Evolutionary conservation across 2,329 filamentous ascomycete genomes (phyloP).

Genomic region (Rutstroemia sp.): DNA sequence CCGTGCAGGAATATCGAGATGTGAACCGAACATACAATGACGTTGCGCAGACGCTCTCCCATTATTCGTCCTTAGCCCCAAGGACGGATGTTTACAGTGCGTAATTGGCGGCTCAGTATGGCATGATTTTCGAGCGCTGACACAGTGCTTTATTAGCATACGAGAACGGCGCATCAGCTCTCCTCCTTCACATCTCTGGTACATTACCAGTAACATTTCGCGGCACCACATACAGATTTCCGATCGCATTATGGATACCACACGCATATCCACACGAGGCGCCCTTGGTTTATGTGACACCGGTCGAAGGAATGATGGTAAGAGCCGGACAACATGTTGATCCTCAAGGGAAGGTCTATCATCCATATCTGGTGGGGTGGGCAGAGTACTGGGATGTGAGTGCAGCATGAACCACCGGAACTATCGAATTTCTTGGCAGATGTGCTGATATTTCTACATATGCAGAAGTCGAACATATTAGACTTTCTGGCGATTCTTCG

Average conservation of each 20-base stretch:
- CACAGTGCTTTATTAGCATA: slow-evolving; percentile 53
- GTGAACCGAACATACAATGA: slow-evolving; percentile 90
- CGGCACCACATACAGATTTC: slow-evolving; percentile 83
- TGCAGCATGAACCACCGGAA: slow-evolving; percentile 20
- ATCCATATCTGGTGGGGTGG: slow-evolving; percentile 92
- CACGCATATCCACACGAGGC: slow-evolving; percentile 81
- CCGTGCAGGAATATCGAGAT: slow-evolving; percentile 80
- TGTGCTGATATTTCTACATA: slow-evolving; percentile 20
- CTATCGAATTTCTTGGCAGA: background rate
- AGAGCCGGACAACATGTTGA: slow-evolving; percentile 92
- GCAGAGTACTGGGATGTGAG: slow-evolving; percentile 81
- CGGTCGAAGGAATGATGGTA: slow-evolving; percentile 81
- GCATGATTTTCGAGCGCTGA: background rate
- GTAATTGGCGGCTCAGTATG: slow-evolving; percentile 21
- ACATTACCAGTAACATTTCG: slow-evolving; percentile 89
- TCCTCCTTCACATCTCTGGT: slow-evolving; percentile 79
- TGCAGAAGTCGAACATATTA: slow-evolving; percentile 70
- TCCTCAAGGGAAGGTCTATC: slow-evolving; percentile 86
- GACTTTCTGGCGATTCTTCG: slow-evolving; percentile 78
- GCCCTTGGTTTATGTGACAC: slow-evolving; percentile 82
- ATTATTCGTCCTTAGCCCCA: slow-evolving; percentile 72
- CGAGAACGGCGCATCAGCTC: slow-evolving; percentile 76
- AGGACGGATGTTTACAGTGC: slow-evolving; percentile 93
- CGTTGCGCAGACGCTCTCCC: slow-evolving; percentile 72
- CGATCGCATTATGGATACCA: slow-evolving; percentile 87